Conservation (phyloP, 1,284 basidiomycete species). For the Tausonia pullulans region DNA sequence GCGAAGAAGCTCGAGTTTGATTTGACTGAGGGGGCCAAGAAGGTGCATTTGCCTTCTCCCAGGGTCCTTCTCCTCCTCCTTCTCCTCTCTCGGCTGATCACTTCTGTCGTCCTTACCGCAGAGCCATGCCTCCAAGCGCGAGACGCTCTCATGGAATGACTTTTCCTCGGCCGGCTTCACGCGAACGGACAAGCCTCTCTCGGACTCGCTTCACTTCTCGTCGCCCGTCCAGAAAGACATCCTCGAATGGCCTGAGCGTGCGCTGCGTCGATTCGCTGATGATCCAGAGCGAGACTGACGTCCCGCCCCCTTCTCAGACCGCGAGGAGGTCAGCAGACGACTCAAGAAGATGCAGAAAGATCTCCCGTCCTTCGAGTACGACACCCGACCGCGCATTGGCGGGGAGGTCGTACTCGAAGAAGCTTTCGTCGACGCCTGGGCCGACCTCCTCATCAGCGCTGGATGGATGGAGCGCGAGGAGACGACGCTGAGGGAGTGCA, state of each 20-base stretch:
- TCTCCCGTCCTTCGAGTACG: slow-evolving; percentile 69
- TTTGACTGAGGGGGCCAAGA: slow-evolving; percentile 68
- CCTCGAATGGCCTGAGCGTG: slow-evolving; percentile 49
- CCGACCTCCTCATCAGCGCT: slow-evolving; percentile 67
- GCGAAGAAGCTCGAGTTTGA: slow-evolving; percentile 68
- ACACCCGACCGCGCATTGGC: slow-evolving; percentile 46
- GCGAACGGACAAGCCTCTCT: slow-evolving; percentile 58
- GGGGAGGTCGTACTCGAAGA: slow-evolving; percentile 64
- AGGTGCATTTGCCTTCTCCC: slow-evolving; percentile 40
- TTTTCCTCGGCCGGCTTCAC: slow-evolving; percentile 71
- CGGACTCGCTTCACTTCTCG: slow-evolving; percentile 68
- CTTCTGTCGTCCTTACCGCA: slow-evolving; percentile 27
- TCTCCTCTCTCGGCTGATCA: background rate
- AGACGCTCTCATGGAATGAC: slow-evolving; percentile 74
- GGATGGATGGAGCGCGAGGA: slow-evolving; percentile 67
- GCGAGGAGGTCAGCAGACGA: slow-evolving; percentile 58
- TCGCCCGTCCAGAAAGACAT: slow-evolving; percentile 54
- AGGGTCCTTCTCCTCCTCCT: background rate
- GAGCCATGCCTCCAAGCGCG: slow-evolving; percentile 57
- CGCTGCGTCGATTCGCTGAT: background rate
- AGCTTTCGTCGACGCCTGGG: slow-evolving; percentile 74
- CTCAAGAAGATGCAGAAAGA: slow-evolving; percentile 71
- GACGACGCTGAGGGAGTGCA: slow-evolving; percentile 66
- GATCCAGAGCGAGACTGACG: background rate
- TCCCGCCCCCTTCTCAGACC: slow-evolving; percentile 34